A percentile compares a stretch with the other conserved stretches of the same genome.
Conservation (phyloP, 208 protist genomes). For the Polymyxa betae region DNA sequence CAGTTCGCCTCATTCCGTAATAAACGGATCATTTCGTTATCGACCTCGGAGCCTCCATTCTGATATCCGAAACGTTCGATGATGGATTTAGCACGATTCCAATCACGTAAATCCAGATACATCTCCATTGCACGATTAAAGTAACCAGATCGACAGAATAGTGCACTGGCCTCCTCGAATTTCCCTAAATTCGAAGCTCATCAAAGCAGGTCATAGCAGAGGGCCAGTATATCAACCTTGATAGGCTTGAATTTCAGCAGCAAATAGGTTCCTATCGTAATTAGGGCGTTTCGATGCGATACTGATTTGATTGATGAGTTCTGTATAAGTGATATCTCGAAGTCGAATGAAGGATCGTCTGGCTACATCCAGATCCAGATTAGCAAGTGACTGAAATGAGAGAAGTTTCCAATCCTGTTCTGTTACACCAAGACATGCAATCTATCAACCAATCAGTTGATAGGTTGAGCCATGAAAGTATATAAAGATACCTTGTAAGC, state of each 20-base stretch:
- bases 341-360: constrained; percentile 86
- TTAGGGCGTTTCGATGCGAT: constrained; percentile 35
- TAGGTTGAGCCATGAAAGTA: not conserved
- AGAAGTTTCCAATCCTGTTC: constrained; percentile 87
- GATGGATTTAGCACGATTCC: constrained; percentile 20
- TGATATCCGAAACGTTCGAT: constrained; percentile 23
- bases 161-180: constrained; percentile 16
- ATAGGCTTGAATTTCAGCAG: constrained; percentile 21
- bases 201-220: not conserved
- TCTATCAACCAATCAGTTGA: constrained; percentile 76
- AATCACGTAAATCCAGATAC: constrained; percentile 57
- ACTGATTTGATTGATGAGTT: constrained; percentile 83
- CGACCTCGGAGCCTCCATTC: not conserved
- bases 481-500: constrained; percentile 8
- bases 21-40: not conserved
- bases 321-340: constrained; percentile 84
- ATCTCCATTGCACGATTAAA: constrained; percentile 51
- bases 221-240: not conserved
- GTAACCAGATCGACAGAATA: not conserved
- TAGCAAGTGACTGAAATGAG: constrained; percentile 84
- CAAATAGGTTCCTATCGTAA: constrained; percentile 60
- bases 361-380: constrained; percentile 85
- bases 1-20: not conserved
- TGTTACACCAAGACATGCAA: constrained; percentile 90
- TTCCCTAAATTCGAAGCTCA: not conserved